A percentile compares a stretch with the other conserved stretches of the same genome.
These are phyloP conservation scores for Tricholoma flavovirens DNA, from an alignment of 768 basidiomycete genomes.

Conservation along the genomic window DNA sequence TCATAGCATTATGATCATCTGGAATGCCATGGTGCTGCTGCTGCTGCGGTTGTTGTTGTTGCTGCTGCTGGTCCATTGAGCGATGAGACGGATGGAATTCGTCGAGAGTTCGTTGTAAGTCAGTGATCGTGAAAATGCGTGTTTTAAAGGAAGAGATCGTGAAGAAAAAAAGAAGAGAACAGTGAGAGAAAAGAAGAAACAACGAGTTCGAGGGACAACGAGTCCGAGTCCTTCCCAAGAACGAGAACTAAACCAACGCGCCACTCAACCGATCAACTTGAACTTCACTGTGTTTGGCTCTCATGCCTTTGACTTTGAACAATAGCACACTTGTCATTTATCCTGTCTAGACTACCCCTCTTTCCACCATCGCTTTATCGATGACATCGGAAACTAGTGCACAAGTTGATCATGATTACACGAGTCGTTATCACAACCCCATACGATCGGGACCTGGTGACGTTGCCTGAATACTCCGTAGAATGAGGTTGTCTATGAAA, in stretches of 20 bases:
- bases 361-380: neutral
- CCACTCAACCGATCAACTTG: conserved; percentile 18
- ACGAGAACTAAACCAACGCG: conserved; percentile 19
- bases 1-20: conserved; percentile 42
- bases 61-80: conserved; percentile 40
- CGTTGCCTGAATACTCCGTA: neutral
- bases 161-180: conserved; percentile 31
- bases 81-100: conserved; percentile 24
- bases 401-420: neutral
- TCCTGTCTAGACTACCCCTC: neutral
- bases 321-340: neutral
- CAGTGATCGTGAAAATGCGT: conserved; percentile 16
- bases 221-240: conserved; percentile 16
- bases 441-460: neutral
- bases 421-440: neutral
- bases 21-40: conserved; percentile 42
- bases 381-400: neutral
- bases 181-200: conserved; percentile 26
- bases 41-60: conserved; percentile 18
- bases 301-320: conserved; percentile 20
- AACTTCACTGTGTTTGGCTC: conserved; percentile 22
- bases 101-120: conserved; percentile 21
- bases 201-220: conserved; percentile 26
- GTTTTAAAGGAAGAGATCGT: conserved; percentile 27
- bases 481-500: neutral